Percentiles rank a stretch among this genome's conserved stretches.
Conservation (phyloP, 2,329 filamentous ascomycete genomes). For the Aspergillus fructus region DNA sequence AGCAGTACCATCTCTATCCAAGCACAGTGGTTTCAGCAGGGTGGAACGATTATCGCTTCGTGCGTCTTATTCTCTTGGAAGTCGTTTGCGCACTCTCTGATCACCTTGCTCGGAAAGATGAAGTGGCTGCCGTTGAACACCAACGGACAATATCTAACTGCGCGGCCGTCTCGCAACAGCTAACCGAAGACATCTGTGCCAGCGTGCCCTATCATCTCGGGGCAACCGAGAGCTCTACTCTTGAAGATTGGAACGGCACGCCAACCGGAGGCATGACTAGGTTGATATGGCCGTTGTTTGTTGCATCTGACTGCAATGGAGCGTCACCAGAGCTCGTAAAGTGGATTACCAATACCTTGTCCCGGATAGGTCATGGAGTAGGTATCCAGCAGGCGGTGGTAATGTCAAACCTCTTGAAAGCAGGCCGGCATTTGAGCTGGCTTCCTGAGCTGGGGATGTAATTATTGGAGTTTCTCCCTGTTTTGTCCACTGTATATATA, state of each 20-base stretch:
- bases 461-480: not conserved
- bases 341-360: conserved; percentile 2
- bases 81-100: conserved; percentile 8
- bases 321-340: not conserved
- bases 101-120: not conserved
- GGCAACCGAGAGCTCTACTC: not conserved
- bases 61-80: conserved; percentile 20
- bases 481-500: no score
- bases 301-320: conserved; percentile 3
- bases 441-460: not conserved
- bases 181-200: conserved; percentile 20
- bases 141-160: conserved; percentile 6
- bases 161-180: not conserved
- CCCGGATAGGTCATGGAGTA: not conserved
- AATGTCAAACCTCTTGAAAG: conserved; percentile 2
- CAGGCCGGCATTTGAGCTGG: not conserved
- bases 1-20: conserved; percentile 21
- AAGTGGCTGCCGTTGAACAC: not conserved
- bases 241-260: not conserved
- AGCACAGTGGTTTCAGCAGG: conserved; percentile 16
- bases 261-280: not conserved
- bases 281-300: conserved; percentile 6
- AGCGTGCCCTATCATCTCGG: conserved; percentile 18
- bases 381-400: conserved; percentile 6
- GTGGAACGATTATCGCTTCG: conserved; percentile 26